These are phyloP conservation scores for Neonectria hederae DNA, from an alignment of 2,329 filamentous ascomycete genomes.

Conservation along the genomic window DNA sequence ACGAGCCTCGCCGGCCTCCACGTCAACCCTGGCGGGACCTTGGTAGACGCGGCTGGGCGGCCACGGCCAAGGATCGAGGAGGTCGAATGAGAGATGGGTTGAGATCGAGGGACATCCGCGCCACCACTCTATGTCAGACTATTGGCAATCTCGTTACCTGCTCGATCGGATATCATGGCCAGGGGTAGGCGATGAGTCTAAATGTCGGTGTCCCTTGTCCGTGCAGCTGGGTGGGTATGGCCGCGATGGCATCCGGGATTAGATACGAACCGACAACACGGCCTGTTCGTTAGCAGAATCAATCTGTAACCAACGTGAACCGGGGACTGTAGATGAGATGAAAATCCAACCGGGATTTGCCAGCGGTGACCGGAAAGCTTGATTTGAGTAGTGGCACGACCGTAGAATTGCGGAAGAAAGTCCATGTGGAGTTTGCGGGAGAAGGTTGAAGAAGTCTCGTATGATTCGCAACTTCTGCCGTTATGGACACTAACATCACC, in stretches of 20 bases:
- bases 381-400: slow-evolving; percentile 6
- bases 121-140: slow-evolving; percentile 31
- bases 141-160: slow-evolving; percentile 39
- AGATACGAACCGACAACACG: slow-evolving; percentile 16
- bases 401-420: neutral
- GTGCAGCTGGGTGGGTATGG: slow-evolving; percentile 25
- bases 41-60: slow-evolving; percentile 39
- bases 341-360: slow-evolving; percentile 6
- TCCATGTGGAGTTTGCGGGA: neutral
- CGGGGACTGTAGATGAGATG: slow-evolving; percentile 20
- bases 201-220: slow-evolving; percentile 19
- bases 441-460: neutral
- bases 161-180: slow-evolving; percentile 32
- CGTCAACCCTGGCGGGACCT: slow-evolving; percentile 44
- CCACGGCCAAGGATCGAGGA: slow-evolving; percentile 65
- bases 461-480: slow-evolving; percentile 11
- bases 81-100: slow-evolving; percentile 59
- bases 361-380: slow-evolving; percentile 3
- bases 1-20: slow-evolving; percentile 51
- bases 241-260: slow-evolving; percentile 27
- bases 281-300: slow-evolving; percentile 6
- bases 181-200: slow-evolving; percentile 20
- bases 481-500: slow-evolving; percentile 1
- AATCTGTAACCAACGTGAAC: slow-evolving; percentile 19
- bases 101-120: slow-evolving; percentile 24